These are phyloP conservation scores for Graphium sp. DNA, from an alignment of 2,329 filamentous ascomycete genomes.

Conservation along the genomic window DNA sequence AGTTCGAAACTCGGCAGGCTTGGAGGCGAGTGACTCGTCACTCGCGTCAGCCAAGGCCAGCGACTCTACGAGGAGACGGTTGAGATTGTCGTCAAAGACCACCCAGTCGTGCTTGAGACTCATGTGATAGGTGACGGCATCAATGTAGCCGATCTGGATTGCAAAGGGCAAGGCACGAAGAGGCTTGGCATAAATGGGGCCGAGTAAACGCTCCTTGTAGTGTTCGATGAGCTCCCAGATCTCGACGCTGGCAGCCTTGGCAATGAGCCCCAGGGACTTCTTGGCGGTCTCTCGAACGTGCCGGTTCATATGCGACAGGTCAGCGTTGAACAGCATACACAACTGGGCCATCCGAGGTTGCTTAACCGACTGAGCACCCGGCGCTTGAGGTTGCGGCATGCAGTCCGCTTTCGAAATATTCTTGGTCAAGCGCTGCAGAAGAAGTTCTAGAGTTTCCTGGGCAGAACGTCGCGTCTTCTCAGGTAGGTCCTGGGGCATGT, in stretches of 20 bases:
- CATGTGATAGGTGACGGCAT: conserved; percentile 92
- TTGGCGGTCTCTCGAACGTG: conserved; percentile 83
- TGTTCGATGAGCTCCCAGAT: conserved; percentile 80
- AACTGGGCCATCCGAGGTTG: conserved; percentile 42
- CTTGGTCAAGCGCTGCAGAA: conserved; percentile 65
- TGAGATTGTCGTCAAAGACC: conserved; percentile 80
- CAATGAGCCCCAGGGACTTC: conserved; percentile 63
- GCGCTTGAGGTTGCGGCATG: conserved; percentile 13
- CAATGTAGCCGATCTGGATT: conserved; percentile 95
- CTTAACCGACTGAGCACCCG: too few relatives aligned
- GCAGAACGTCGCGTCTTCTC: conserved; percentile 75
- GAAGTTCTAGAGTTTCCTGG: conserved; percentile 64
- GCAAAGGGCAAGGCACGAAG: conserved; percentile 82
- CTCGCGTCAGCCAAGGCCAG: conserved; percentile 86
- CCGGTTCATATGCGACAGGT: conserved; percentile 89
- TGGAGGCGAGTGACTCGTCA: conserved; percentile 82
- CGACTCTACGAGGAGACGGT: conserved; percentile 81
- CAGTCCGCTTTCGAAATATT: conserved; percentile 67
- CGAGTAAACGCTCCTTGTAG: conserved; percentile 77
- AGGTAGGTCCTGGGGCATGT: conserved; percentile 87
- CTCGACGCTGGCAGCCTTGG: conserved; percentile 58
- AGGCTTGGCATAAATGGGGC: conserved; percentile 89
- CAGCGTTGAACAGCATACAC: conserved; percentile 71
- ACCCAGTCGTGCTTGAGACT: conserved; percentile 78
- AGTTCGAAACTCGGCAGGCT: conserved; percentile 87